These are phyloP conservation scores for Cystofilobasidium capitatum DNA, from an alignment of 768 basidiomycete species.

Conservation along the genomic window DNA sequence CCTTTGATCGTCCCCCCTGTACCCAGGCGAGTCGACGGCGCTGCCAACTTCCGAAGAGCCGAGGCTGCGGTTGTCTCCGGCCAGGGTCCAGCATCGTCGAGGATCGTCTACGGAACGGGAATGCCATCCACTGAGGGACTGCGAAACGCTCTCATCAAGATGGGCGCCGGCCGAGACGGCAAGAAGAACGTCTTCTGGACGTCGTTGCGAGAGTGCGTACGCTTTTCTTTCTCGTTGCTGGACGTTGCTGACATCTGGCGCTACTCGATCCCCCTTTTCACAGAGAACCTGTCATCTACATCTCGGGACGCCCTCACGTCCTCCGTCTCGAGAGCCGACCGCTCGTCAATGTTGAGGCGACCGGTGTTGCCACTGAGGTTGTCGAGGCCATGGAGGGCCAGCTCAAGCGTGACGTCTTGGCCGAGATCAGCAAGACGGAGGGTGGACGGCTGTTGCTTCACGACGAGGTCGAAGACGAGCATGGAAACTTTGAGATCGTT, in stretches of 20 bases:
- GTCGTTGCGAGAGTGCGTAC: constrained; percentile 70
- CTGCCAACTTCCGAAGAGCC: constrained; percentile 82
- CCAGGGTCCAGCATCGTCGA: not conserved
- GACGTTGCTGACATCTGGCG: not conserved
- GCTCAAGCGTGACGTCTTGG: constrained; percentile 77
- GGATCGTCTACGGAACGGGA: constrained; percentile 48
- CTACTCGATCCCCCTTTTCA: constrained; percentile 33
- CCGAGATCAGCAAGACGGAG: constrained; percentile 57
- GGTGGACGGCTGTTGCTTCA: constrained; percentile 77
- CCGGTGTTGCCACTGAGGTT: constrained; percentile 77
- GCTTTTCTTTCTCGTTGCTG: not conserved
- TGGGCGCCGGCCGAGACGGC: constrained; percentile 72
- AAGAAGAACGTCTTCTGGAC: constrained; percentile 77
- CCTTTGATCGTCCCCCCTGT: not conserved
- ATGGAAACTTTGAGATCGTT: constrained; percentile 79
- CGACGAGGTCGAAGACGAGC: constrained; percentile 88
- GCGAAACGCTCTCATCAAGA: constrained; percentile 62
- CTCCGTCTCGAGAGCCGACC: constrained; percentile 77
- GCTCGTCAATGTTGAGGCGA: constrained; percentile 92
- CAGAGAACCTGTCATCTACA: constrained; percentile 81
- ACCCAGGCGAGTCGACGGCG: constrained; percentile 67
- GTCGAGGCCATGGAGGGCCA: constrained; percentile 85
- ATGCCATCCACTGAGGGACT: constrained; percentile 89
- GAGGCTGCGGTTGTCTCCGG: not conserved
- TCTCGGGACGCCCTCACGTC: constrained; percentile 79